Base-by-base conservation (phyloP, 768 basidiomycete species). In the Hortiboletus campestris region DNA sequence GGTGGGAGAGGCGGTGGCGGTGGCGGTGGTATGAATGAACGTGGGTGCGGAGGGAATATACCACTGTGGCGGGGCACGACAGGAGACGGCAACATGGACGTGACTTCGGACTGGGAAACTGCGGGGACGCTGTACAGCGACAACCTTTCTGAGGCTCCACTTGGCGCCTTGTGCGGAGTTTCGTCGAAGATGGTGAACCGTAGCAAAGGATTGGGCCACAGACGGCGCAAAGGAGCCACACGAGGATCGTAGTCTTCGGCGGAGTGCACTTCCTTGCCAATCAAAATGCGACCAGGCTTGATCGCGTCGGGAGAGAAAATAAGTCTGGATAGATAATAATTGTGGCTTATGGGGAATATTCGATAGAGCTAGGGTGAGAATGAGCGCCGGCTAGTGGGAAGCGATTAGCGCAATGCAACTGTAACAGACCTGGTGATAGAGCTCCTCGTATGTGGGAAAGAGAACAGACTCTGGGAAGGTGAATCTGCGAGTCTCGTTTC, bases 291-390 rank as follows among this genome's bases (percentile, higher is more conserved):
- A 42, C 78, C 73, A 7, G 80, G 68, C 55, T 76, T 73, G 16
- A 74, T 73, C n/a, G 79, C 75, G 57, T 84, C 77, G 6, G 84
- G 84, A 41, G 84, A 85, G 70, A 91, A 89, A 19, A 89, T 71
- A 46, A 92, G 78, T 55, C 80, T 84, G 46, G 84, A 84, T 52
- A 90, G 73, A 75, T 80, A 82, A 72, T 81, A 86, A 52, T 71
- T 77, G 54, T 80, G 74, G 64, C 76, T 78, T 46, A 85, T 78
- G 61, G 84, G 82, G 66, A 91, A 90, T 55, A 89, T 76, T 59
- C 86, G 85, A 69, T 78, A 80, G 57, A 91, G 81, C 89, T 91
- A 19, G 60, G 25, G 42, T 36, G 49, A 47, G 65, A 53, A 70
- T 63, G 46, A 70, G 68, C 60, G 63, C 58, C 5, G 16, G 36